phyloP scores from a whole-genome alignment of 2,329 filamentous ascomycete genomes.

The Apiospora malaysiana region DNA sequence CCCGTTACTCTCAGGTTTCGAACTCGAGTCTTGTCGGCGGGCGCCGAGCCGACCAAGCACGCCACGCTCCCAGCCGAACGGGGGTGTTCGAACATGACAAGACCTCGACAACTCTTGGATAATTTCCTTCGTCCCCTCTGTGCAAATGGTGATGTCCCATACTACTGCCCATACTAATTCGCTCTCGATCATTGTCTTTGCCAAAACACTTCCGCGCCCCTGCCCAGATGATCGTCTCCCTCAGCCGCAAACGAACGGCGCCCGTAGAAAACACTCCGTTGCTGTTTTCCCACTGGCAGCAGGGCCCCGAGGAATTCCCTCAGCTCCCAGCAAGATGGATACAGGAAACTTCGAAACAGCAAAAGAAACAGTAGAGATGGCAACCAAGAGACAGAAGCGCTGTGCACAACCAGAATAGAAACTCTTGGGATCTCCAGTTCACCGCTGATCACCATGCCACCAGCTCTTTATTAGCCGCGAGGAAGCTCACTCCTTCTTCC shows the following conservation, averaged over 20 bases:
- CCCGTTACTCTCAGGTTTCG: neutral
- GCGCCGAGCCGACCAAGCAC: neutral
- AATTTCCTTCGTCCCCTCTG: neutral
- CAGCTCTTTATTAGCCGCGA: constrained; percentile 4
- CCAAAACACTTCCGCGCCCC: neutral
- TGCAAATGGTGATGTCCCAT: neutral
- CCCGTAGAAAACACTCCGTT: neutral
- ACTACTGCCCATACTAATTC: neutral
- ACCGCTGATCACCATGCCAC: neutral
- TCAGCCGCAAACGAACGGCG: neutral
- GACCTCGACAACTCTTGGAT: neutral
- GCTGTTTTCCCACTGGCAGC: neutral
- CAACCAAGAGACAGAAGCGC: neutral
- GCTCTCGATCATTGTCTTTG: neutral
- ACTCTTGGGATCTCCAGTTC: neutral
- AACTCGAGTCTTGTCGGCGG: neutral
- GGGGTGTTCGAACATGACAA: neutral
- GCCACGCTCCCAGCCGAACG: neutral
- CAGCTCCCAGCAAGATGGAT: neutral
- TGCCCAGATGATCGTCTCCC: neutral
- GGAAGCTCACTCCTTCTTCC: neutral
- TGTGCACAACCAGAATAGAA: neutral
- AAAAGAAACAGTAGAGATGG: neutral
- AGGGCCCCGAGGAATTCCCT: neutral
- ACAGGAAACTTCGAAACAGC: neutral